phyloP scores from a whole-genome alignment of 768 basidiomycete genomes.

The Hypholoma sublateritium region DNA sequence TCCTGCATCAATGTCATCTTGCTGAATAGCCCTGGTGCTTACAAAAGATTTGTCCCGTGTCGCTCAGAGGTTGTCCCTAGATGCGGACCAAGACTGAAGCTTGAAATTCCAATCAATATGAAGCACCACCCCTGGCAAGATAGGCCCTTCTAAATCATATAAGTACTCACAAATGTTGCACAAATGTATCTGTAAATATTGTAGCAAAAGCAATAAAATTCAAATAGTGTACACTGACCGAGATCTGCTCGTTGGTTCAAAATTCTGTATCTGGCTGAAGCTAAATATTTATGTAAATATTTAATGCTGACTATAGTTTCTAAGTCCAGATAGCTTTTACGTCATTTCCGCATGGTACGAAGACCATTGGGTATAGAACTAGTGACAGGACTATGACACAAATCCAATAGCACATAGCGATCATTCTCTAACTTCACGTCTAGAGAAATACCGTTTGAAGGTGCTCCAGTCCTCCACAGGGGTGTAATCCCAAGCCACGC shows the following conservation, averaged over 20 bases:
- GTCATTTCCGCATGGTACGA: background rate
- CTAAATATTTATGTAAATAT: too few relatives aligned
- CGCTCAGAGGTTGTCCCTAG: background rate
- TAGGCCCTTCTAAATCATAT: too few relatives aligned
- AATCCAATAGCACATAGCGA: conserved; percentile 49
- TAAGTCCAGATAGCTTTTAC: background rate
- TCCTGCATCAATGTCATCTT: background rate
- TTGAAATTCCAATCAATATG: too few relatives aligned
- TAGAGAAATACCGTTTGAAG: conserved; percentile 57
- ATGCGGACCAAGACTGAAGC: background rate
- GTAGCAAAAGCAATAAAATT: too few relatives aligned
- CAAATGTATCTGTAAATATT: too few relatives aligned
- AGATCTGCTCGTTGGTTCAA: too few relatives aligned
- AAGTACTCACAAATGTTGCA: too few relatives aligned
- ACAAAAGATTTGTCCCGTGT: background rate
- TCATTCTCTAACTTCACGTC: conserved; percentile 60
- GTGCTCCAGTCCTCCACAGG: conserved; percentile 50
- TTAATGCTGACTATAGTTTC: too few relatives aligned
- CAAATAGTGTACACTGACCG: too few relatives aligned
- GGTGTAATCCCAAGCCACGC: conserved; percentile 73
- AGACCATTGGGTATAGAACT: background rate
- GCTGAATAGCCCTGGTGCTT: background rate
- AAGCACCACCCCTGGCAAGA: too few relatives aligned
- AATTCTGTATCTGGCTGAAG: too few relatives aligned
- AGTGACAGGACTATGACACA: background rate